Conservation (phyloP, 805 yeast genomes). For the Saitoella complicata region DNA sequence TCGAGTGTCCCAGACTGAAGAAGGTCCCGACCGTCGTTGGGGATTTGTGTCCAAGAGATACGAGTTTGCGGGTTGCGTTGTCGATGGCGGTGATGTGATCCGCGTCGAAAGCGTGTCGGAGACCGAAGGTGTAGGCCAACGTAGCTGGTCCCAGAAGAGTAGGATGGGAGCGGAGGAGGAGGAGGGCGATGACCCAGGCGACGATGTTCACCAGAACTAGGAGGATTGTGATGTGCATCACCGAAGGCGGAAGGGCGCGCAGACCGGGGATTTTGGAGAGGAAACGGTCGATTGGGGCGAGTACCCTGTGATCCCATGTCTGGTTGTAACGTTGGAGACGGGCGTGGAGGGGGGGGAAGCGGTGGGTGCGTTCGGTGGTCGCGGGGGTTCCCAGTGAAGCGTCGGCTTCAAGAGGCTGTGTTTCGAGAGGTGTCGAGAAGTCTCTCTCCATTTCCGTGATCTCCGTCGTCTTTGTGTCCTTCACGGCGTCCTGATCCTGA, state of each 20-base stretch:
- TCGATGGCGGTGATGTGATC: slow-evolving; percentile 2
- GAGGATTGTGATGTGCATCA: neutral
- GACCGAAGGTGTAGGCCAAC: neutral
- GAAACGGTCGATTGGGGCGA: too few relatives aligned
- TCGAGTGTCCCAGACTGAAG: slow-evolving; percentile 2
- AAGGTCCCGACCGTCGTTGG: neutral
- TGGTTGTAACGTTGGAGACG: too few relatives aligned
- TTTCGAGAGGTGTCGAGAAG: too few relatives aligned
- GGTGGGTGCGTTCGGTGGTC: too few relatives aligned
- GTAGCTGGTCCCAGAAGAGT: neutral
- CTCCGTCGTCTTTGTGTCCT: too few relatives aligned
- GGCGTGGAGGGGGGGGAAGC: too few relatives aligned
- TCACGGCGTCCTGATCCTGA: too few relatives aligned
- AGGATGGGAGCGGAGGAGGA: neutral
- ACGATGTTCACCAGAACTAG: neutral
- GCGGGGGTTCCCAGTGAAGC: too few relatives aligned
- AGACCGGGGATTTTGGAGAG: too few relatives aligned
- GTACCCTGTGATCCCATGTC: too few relatives aligned
- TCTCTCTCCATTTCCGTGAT: too few relatives aligned
- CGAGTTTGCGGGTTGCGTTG: neutral
- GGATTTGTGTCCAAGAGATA: neutral
- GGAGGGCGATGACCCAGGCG: neutral
- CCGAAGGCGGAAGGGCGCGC: neutral
- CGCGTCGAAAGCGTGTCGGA: slow-evolving; percentile 1
- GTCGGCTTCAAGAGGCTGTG: too few relatives aligned